A percentile compares a stretch with the other conserved stretches of the same genome.
Conservation (phyloP, 495 filamentous ascomycete species). For the Rostrohypoxylon terebratum region DNA sequence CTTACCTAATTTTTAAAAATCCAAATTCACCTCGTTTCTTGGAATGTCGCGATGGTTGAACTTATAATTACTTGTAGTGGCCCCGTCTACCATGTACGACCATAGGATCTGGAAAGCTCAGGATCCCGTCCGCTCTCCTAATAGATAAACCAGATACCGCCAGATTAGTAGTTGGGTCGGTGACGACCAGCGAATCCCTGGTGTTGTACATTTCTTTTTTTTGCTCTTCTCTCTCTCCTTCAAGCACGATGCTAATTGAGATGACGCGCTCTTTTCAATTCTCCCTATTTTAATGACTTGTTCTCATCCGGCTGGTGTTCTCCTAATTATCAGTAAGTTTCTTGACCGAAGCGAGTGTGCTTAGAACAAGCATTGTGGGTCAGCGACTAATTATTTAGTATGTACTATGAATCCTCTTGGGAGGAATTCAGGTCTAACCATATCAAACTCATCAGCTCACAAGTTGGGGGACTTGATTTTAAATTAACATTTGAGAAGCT, state of each 20-base stretch:
- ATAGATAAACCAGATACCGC: slow-evolving; percentile 53
- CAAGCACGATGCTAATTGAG: not conserved
- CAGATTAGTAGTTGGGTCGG: slow-evolving; percentile 62
- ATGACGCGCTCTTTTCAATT: no score
- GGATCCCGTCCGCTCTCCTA: slow-evolving; percentile 63
- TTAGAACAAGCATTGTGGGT: no score
- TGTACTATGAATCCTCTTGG: no score
- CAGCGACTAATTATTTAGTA: no score
- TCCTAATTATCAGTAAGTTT: no score
- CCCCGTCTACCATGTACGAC: not conserved
- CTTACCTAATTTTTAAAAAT: not conserved
- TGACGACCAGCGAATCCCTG: slow-evolving; percentile 61
- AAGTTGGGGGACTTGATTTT: not conserved
- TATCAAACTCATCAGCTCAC: not conserved
- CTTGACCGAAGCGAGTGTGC: no score
- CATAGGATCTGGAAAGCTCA: slow-evolving; percentile 51
- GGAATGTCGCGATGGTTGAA: not conserved
- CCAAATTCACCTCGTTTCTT: not conserved
- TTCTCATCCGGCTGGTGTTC: no score
- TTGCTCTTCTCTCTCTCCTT: not conserved
- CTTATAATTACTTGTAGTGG: not conserved
- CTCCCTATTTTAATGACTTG: no score
- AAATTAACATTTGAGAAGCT: slow-evolving; percentile 1
- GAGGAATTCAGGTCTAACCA: no score
- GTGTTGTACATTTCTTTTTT: slow-evolving; percentile 51